Percentiles rank a stretch among this genome's conserved stretches.
Evolutionary conservation across 2,329 filamentous ascomycete species (phyloP).

Genomic region (Rachicladosporium sp.): DNA sequence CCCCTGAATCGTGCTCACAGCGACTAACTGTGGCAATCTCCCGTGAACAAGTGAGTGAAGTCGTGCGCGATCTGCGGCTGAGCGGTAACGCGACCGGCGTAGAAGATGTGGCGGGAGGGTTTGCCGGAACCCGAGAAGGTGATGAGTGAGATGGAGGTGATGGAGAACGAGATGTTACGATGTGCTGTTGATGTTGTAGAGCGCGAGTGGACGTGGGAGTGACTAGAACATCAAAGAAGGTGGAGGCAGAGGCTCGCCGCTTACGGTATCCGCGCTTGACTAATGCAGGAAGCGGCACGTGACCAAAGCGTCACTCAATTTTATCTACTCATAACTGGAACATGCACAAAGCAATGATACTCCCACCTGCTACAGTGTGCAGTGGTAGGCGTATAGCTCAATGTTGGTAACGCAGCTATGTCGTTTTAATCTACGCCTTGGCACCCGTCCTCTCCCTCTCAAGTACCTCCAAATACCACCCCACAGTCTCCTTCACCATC

Average conservation of each 20-base stretch:
- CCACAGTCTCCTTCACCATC: constrained; percentile 2
- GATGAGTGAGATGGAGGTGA: background rate
- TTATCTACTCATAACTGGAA: too few relatives aligned
- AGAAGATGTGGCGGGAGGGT: background rate
- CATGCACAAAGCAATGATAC: background rate
- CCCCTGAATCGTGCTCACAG: background rate
- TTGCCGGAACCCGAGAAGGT: background rate
- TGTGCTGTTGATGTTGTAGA: background rate
- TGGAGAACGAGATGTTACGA: background rate
- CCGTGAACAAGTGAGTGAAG: background rate
- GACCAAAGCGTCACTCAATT: too few relatives aligned
- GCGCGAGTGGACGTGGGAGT: background rate
- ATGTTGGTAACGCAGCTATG: too few relatives aligned
- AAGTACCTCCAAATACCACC: constrained; percentile 2
- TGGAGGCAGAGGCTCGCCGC: background rate
- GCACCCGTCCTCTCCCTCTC: background rate
- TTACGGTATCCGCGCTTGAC: background rate
- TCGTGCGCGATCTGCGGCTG: background rate
- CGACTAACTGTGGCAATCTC: background rate
- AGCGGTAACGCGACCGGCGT: background rate
- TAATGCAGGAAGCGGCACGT: too few relatives aligned
- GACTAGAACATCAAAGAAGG: background rate
- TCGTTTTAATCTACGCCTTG: too few relatives aligned
- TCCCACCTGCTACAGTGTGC: background rate
- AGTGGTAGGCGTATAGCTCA: background rate